These are phyloP conservation scores for Singerocomus inundabilis DNA, from an alignment of 1,284 basidiomycete species.

Conservation along the genomic window DNA sequence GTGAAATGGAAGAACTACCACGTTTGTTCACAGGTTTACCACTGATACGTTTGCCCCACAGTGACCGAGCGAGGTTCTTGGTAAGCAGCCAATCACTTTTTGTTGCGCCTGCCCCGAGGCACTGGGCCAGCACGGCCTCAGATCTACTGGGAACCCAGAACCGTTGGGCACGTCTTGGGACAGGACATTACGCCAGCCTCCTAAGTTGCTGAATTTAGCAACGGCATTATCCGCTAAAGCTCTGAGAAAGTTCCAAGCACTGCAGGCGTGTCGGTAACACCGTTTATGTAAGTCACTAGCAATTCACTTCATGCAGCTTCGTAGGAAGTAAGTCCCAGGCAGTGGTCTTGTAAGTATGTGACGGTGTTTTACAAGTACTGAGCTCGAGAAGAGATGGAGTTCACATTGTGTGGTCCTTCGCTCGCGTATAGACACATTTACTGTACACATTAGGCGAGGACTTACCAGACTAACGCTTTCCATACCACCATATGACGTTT, in stretches of 20 bases:
- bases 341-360: neutral
- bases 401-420: neutral
- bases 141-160: constrained; percentile 3
- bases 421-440: neutral
- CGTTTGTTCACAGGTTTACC: constrained; percentile 2
- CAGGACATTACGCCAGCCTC: neutral
- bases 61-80: neutral
- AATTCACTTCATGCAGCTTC: neutral
- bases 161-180: neutral
- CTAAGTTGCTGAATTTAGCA: neutral
- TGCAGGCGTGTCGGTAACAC: neutral
- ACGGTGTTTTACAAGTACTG: neutral
- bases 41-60: neutral
- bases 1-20: constrained; percentile 5
- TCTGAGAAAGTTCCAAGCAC: constrained; percentile 2
- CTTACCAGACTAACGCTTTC: neutral
- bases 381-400: neutral
- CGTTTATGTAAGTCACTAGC: neutral
- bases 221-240: neutral
- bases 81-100: constrained; percentile 1
- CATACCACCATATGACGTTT: neutral
- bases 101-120: neutral
- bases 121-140: constrained; percentile 2
- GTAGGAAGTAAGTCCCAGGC: neutral
- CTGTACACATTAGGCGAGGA: neutral